These are phyloP conservation scores for Diplocarpon rosae DNA, from an alignment of 2,329 filamentous ascomycete genomes.

Conservation along the genomic window DNA sequence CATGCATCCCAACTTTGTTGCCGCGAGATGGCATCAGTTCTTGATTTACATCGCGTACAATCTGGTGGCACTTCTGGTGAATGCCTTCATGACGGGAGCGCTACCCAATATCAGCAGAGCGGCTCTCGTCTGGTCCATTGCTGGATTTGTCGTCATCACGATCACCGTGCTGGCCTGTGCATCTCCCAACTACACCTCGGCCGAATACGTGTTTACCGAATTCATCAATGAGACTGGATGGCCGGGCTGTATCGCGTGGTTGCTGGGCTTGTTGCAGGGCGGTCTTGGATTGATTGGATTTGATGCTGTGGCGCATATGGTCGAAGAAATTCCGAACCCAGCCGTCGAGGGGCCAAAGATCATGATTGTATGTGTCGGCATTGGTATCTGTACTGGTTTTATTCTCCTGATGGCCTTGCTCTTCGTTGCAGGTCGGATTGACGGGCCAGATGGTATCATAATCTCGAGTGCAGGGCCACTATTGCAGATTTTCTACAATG, in stretches of 20 bases:
- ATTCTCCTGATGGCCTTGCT: conserved; percentile 33
- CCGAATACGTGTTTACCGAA: conserved; percentile 42
- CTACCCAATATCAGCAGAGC: too few species aligned
- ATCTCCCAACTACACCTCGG: conserved; percentile 37
- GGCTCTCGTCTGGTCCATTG: conserved; percentile 31
- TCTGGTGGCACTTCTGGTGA: too few species aligned
- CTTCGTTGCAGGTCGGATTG: conserved; percentile 23
- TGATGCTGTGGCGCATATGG: conserved; percentile 33
- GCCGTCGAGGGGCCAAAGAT: conserved; percentile 38
- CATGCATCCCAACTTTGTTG: too few species aligned
- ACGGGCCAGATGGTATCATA: conserved; percentile 32
- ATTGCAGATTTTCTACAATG: conserved; percentile 39
- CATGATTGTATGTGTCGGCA: conserved; percentile 36
- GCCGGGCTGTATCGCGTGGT: conserved; percentile 37
- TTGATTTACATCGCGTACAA: too few species aligned
- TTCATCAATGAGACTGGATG: conserved; percentile 44
- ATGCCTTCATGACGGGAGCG: too few species aligned
- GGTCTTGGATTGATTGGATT: conserved; percentile 41
- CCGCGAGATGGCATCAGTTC: too few species aligned
- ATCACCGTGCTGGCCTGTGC: conserved; percentile 42
- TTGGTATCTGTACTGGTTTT: conserved; percentile 38
- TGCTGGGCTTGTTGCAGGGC: conserved; percentile 41
- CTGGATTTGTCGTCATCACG: conserved; percentile 39
- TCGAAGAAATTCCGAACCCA: conserved; percentile 42
- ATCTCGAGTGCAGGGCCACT: conserved; percentile 34